Base-by-base conservation (phyloP, 768 basidiomycete species). In the Leccinellum luteum region DNA sequence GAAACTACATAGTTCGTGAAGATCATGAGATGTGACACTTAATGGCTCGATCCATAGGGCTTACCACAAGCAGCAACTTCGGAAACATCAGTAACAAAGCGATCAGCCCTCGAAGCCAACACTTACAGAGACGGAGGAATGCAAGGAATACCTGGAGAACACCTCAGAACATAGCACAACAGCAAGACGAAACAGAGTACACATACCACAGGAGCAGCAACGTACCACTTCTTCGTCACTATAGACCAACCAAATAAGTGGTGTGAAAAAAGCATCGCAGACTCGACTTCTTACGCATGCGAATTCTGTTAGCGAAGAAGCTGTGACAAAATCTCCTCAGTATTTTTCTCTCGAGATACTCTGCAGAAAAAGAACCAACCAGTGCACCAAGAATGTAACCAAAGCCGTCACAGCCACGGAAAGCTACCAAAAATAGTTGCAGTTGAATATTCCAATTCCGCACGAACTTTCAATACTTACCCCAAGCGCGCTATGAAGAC, bases 201-300 rank as follows among this genome's bases (percentile, higher is more conserved):
- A 60, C 71, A 0, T 58, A 72, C 71, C 32, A 72, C 34, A n/a
- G 71, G 71, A 2, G 55, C 69, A 0, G 71, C 70, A 3, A 69
- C 44, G 41, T 72, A 73, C 70, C 68, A 74, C 31, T 34, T 70
- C 56, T 72, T 72, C 25, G 69, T 72, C 58, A 72, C 71, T 72
- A 35, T 1, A 31, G 51, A 49, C 2, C 1, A 0, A 31, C 70
- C 28, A 70, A 58, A 1, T 25, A 56, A 15, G 21, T 28, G n/a
- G 1, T 41, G 38, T 41, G n/a, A 41, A 41, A 1, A 1, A 19
- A 28, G n/a, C 31, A 45, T 3, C 5, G 5, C 3, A 14, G 15
- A 27, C 23, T 43, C 13, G 3, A 47, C n/a, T 17, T 15, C 71
- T 60, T 61, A 72, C 71, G 53, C 69, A 65, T 70, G n/a, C 72